Conservation (phyloP, 768 basidiomycete genomes). For the Coprinellus micaceus region DNA sequence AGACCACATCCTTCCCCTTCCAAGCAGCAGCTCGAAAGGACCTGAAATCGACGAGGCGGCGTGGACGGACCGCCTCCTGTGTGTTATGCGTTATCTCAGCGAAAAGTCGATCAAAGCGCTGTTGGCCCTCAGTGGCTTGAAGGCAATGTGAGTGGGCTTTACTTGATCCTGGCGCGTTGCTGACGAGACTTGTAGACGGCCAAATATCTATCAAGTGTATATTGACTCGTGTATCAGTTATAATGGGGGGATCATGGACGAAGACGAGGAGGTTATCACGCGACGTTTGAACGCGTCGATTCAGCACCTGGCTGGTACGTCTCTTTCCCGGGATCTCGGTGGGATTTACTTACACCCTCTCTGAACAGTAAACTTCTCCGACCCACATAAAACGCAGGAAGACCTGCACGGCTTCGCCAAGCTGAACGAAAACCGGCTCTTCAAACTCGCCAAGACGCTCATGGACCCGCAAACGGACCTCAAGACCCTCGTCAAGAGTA, state of each 20-base stretch:
- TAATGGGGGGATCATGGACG: conserved; percentile 90
- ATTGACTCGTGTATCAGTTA: conserved; percentile 71
- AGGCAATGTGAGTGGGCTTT: conserved; percentile 47
- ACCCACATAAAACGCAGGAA: conserved; percentile 69
- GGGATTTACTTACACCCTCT: conserved; percentile 3
- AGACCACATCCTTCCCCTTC: conserved; percentile 82
- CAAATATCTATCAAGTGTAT: conserved; percentile 66
- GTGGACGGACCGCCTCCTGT: conserved; percentile 84
- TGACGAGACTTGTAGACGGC: conserved; percentile 43
- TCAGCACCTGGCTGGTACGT: conserved; percentile 59
- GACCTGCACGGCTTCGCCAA: conserved; percentile 84
- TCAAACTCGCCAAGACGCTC: conserved; percentile 77
- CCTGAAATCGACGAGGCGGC: conserved; percentile 68
- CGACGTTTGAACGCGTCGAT: conserved; percentile 52
- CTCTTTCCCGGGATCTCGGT: background rate
- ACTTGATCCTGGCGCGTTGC: conserved; percentile 1
- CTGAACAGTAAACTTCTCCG: conserved; percentile 52
- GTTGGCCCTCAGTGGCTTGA: conserved; percentile 59
- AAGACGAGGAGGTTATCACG: conserved; percentile 63
- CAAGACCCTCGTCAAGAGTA: conserved; percentile 73
- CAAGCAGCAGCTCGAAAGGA: conserved; percentile 42
- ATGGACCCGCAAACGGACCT: conserved; percentile 84
- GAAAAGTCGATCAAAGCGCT: conserved; percentile 56
- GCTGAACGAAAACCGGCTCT: conserved; percentile 79
- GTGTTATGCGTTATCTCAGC: conserved; percentile 66